Evolutionary conservation across 1,139 yeast genomes (phyloP), one percentile per base, ranked within the genome.

Genomic region (Saccharomycopsis crataegensis): DNA sequence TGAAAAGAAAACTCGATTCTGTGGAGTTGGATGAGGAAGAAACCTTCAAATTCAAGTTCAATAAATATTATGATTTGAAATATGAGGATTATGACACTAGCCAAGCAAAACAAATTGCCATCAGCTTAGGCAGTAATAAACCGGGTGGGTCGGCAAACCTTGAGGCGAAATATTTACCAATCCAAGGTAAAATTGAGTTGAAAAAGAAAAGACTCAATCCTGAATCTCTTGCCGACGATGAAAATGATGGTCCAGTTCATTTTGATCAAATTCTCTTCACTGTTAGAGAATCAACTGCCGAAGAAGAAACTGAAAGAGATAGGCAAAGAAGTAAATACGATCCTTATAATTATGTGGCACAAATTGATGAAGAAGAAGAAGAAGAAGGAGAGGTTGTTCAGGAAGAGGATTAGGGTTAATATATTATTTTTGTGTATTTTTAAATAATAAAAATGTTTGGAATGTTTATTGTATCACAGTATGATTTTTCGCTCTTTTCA

Each of bases 51-150:
- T 88, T 80, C 67, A 75, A 76, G 54, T 87, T 86, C 63, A 69
- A 74, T 48, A 86, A 89, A 67, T 96, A 91, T 66, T 90, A 85
- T 65, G 96, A 90, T 62, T 80, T 89, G 78, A 80, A 77, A 56
- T 79, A 80, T 41, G 58, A 55, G 8, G 50, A 55, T 36, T 55
- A 33, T 46, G 55, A 55, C 42, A 28, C 49, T 8, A 36, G 11
- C 7, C 43, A 43, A 22, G 42, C 53, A 32, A 53, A 50, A 32
- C 58, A 55, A 31, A 41, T 54, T 11, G 54, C 57, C 9, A 48
- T 55, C 62, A 76, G 76, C 53, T 72, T 76, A 52, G 73, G 73
- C 57, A 22, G 28, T 22, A 22, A 3, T 22, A 22, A 22, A 22
- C 28, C 28, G 4, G 72, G 72, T 57, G 70, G 72, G 16, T 75